Percentiles rank a stretch among this genome's conserved stretches.
Conservation (phyloP, 192 early-diverging fungal genomes). For the Mortierella antarctica region DNA sequence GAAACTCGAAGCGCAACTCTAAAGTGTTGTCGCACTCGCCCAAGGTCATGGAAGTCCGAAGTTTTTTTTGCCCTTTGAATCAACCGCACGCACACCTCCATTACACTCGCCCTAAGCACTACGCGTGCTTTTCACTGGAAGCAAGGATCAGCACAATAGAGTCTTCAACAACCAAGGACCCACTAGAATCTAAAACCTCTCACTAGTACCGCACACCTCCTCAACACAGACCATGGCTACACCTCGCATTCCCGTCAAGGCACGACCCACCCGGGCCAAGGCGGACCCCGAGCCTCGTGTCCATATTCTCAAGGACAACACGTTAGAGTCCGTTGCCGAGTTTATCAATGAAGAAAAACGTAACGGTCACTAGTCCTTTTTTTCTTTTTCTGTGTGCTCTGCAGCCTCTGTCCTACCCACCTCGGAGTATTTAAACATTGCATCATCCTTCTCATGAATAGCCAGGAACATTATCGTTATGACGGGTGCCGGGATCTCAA, state of each 20-base stretch:
- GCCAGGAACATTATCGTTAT: conserved; percentile 83
- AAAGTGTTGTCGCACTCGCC: too few species aligned
- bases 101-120: too few species aligned
- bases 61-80: too few species aligned
- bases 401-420: neutral
- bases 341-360: conserved; percentile 46
- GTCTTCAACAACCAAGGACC: too few species aligned
- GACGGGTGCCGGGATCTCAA: conserved; percentile 94
- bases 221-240: conserved; percentile 18
- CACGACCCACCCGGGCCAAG: conserved; percentile 12
- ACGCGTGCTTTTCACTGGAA: too few species aligned
- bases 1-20: too few species aligned
- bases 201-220: neutral
- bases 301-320: conserved; percentile 32
- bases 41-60: too few species aligned
- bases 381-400: neutral
- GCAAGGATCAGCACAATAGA: too few species aligned
- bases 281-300: conserved; percentile 14
- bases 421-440: neutral
- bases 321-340: conserved; percentile 54
- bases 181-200: neutral
- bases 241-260: conserved; percentile 11
- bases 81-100: too few species aligned
- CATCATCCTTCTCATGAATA: conserved; percentile 8
- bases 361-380: conserved; percentile 1